Percentiles rank a stretch among this genome's conserved stretches.
Evolutionary conservation across 202 grass and related monocot genomes (phyloP).

Genomic region (Zizania palustris): DNA sequence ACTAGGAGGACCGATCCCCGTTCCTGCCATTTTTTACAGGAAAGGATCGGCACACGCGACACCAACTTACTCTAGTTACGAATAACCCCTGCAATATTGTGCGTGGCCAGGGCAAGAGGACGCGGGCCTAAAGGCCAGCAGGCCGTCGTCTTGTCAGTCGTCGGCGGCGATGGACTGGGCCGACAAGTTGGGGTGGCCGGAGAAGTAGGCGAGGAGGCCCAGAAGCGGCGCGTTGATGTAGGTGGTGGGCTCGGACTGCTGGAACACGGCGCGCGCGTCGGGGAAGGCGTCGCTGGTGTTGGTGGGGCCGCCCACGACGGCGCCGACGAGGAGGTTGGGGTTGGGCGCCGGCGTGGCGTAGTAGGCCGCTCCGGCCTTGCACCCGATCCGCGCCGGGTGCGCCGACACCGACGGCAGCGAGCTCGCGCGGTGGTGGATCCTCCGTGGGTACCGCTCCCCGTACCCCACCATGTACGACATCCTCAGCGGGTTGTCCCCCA

Average conservation of each 20-base stretch:
- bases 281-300: conserved; percentile 82
- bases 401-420: conserved; percentile 65
- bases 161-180: conserved; percentile 29
- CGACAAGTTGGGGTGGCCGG: conserved; percentile 55
- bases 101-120: not conserved
- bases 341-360: conserved; percentile 62
- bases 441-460: conserved; percentile 60
- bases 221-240: conserved; percentile 92
- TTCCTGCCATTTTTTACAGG: conserved; percentile 67
- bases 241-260: conserved; percentile 92
- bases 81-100: no score
- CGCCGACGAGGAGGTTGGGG: conserved; percentile 78
- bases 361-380: conserved; percentile 71
- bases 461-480: conserved; percentile 99
- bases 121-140: not conserved
- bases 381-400: conserved; percentile 67
- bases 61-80: not conserved
- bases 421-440: conserved; percentile 92
- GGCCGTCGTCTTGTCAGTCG: conserved; percentile 14
- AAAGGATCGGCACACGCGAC: conserved; percentile 37
- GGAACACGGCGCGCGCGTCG: conserved; percentile 70
- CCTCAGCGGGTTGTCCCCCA: conserved; percentile 88
- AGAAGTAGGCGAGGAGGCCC: conserved; percentile 82
- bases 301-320: conserved; percentile 75
- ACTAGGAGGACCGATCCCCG: conserved; percentile 47